Evolutionary conservation across 2,329 filamentous ascomycete genomes (phyloP).

Genomic region (Teratosphaeria destructans): DNA sequence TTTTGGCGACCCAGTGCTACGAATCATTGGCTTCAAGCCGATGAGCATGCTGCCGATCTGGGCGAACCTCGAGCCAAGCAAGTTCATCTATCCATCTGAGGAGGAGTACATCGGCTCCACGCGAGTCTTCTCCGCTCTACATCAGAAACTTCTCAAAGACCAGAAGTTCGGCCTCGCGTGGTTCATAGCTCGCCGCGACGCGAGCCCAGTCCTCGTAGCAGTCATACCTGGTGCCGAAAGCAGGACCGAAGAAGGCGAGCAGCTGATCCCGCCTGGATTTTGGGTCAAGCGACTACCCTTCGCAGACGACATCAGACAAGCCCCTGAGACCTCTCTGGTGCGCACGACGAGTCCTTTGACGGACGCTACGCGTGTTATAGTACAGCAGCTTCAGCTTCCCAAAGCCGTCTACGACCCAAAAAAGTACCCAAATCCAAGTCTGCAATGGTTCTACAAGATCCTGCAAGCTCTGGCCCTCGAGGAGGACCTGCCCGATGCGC

Average conservation of each 20-base stretch:
- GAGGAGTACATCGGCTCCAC: constrained; percentile 83
- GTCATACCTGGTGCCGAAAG: constrained; percentile 65
- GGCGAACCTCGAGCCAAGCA: constrained; percentile 77
- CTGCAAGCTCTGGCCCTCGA: constrained; percentile 84
- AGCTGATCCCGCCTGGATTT: constrained; percentile 68
- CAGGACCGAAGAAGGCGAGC: constrained; percentile 55
- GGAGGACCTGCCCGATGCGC: constrained; percentile 69
- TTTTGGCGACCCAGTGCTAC: constrained; percentile 73
- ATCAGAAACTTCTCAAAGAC: constrained; percentile 71
- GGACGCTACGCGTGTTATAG: constrained; percentile 69
- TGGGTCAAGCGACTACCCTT: constrained; percentile 86
- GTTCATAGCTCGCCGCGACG: constrained; percentile 76
- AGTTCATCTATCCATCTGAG: constrained; percentile 90
- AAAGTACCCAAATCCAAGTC: constrained; percentile 72
- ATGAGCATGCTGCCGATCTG: constrained; percentile 63
- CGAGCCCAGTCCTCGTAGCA: constrained; percentile 68
- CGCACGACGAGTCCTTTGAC: constrained; percentile 60
- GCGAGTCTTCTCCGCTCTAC: constrained; percentile 81
- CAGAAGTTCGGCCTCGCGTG: constrained; percentile 79
- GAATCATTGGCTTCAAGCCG: constrained; percentile 90
- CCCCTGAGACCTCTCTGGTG: constrained; percentile 48
- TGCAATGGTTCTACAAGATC: constrained; percentile 97
- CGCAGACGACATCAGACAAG: constrained; percentile 71
- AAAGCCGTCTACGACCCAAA: constrained; percentile 72
- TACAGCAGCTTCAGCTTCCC: constrained; percentile 81